phyloP scores from a whole-genome alignment of 2,329 filamentous ascomycete species.

The Sporothrix curviconia region DNA sequence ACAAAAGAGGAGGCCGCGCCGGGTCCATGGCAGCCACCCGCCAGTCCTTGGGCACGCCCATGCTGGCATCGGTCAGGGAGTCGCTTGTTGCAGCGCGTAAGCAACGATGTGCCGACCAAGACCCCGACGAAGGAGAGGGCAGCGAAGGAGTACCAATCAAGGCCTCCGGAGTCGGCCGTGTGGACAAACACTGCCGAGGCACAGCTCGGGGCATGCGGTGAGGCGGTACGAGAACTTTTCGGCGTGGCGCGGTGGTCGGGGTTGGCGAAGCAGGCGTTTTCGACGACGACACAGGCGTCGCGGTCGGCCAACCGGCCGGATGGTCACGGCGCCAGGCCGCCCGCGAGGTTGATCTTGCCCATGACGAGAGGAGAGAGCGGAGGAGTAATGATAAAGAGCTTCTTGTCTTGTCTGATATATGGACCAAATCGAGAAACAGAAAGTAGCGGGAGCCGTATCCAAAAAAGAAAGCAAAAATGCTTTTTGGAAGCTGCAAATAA shows the following conservation, averaged over 20 bases:
- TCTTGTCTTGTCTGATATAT: neutral
- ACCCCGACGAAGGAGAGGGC: slow-evolving; percentile 48
- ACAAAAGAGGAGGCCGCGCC: slow-evolving; percentile 30
- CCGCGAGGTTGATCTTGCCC: slow-evolving; percentile 2
- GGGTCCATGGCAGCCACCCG: slow-evolving; percentile 35
- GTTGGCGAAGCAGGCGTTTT: slow-evolving; percentile 48
- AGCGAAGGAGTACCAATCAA: slow-evolving; percentile 51
- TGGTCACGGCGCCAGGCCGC: slow-evolving; percentile 37
- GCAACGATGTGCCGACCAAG: slow-evolving; percentile 73
- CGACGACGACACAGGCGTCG: slow-evolving; percentile 51
- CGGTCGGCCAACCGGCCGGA: slow-evolving; percentile 66
- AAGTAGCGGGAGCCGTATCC: neutral
- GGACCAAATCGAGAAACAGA: neutral
- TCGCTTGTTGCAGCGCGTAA: slow-evolving; percentile 59
- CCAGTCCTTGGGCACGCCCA: slow-evolving; percentile 68
- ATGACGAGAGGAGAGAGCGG: neutral
- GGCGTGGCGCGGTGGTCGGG: slow-evolving; percentile 42
- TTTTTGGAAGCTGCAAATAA: no score
- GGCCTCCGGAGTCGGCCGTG: neutral
- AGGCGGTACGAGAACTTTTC: slow-evolving; percentile 70
- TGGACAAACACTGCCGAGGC: slow-evolving; percentile 64
- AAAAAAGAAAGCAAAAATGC: no score
- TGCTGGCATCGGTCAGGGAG: slow-evolving; percentile 66
- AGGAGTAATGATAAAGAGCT: neutral
- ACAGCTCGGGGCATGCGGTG: slow-evolving; percentile 66